Base-by-base conservation (phyloP, 2,329 filamentous ascomycete species). In the Venturia nashicola region DNA sequence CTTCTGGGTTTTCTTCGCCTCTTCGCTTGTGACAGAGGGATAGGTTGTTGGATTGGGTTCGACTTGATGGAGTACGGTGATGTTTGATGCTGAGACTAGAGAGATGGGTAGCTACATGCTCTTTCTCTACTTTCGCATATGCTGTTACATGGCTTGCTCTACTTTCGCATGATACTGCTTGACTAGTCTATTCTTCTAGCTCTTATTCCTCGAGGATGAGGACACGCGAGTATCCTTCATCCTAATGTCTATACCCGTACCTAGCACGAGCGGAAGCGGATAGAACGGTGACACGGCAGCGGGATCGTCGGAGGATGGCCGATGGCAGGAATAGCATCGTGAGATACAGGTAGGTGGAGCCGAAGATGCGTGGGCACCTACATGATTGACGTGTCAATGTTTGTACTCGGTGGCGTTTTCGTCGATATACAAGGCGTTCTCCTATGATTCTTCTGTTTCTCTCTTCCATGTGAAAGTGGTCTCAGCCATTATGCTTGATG, bases 301-400 rank as follows among this genome's bases (percentile, higher is more conserved):
- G 27, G 27, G 32, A 34, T 32, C 5, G 8, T 34, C 48, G 32
- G 32, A 57, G 51, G 51, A 51, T 57, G 51, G 14, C 27, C 18
- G 51, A 36, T 57, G 51, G 39, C 32, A 57, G 51, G 51, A 57
- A 57, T 57, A 57, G 51, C 51, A 18, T n/a, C n/a, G 27, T 16
- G 51, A 3, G 51, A 57, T 57, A 20, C 51, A 57, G 51, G 32
- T 36, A 57, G 14, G 27, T 32, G 32, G 51, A 57, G 51, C 32
- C 27, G 51, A 57, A 9, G 51, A 20, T 18, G 9, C 12, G 51
- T 57, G 51, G 51, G 51, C 36, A 57, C 14, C 32, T 57, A 57
- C 51, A 57, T 57, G 51, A 57, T 57, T 57, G 51, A 57, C 27
- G 51, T 57, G 27, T 57, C 51, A 57, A 57, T 36, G 14, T 36